Conservation (phyloP, 2,329 filamentous ascomycete genomes). For the Ascocoryne sarcoides region DNA sequence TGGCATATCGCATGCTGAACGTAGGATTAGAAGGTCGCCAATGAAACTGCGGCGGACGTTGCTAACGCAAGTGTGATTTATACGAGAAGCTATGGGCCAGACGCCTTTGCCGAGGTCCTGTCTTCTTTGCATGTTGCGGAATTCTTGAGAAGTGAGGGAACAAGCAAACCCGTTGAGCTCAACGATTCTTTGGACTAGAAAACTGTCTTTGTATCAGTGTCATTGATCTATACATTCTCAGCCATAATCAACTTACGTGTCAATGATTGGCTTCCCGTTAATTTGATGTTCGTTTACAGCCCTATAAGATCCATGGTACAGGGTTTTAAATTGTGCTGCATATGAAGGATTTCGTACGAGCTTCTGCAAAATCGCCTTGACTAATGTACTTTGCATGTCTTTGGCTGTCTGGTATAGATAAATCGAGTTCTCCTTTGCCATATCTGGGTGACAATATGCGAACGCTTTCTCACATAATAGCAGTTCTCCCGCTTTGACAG, state of each 20-base stretch:
- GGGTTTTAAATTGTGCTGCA: background rate
- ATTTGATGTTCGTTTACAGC: too few species aligned
- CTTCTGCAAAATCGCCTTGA: background rate
- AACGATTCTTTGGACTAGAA: background rate
- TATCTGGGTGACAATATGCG: conserved; percentile 29
- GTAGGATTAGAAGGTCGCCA: conserved; percentile 44
- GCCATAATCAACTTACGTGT: background rate
- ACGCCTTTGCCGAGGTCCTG: conserved; percentile 28
- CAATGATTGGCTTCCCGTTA: background rate
- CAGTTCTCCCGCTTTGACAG: conserved; percentile 41
- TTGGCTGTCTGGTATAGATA: too few species aligned
- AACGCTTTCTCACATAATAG: conserved; percentile 50
- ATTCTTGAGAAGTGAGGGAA: background rate
- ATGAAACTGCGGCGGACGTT: conserved; percentile 43
- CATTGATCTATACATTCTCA: background rate
- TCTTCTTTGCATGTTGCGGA: background rate
- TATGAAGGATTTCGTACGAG: background rate
- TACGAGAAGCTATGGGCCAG: conserved; percentile 39
- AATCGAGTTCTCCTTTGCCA: background rate
- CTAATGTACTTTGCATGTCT: background rate
- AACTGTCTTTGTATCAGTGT: background rate
- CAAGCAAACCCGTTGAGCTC: background rate
- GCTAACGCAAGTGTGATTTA: conserved; percentile 44
- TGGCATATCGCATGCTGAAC: conserved; percentile 36
- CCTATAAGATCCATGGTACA: too few species aligned